Conservation (phyloP, 768 basidiomycete species). For the Xerocomellus dryophilus region DNA sequence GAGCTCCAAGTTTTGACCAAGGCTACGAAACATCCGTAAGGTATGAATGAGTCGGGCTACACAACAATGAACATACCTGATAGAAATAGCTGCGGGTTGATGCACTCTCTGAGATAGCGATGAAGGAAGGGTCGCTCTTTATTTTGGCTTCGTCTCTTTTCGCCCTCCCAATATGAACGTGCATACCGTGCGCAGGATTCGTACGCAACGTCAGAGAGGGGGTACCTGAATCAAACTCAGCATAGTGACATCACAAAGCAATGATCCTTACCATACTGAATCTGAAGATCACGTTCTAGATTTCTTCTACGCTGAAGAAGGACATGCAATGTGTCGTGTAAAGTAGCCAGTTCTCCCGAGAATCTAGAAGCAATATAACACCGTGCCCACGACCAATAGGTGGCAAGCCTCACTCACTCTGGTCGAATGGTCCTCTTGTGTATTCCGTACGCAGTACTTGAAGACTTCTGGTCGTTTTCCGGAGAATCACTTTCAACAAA, state of each 20-base stretch:
- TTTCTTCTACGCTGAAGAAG: constrained; percentile 45
- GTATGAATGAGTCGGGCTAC: background rate
- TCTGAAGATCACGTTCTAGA: constrained; percentile 56
- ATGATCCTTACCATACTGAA: constrained; percentile 46
- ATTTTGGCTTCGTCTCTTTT: constrained; percentile 60
- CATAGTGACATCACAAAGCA: background rate
- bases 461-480: constrained; percentile 10
- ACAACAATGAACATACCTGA: constrained; percentile 39
- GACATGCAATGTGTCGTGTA: constrained; percentile 48
- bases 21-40: constrained; percentile 39
- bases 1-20: constrained; percentile 74
- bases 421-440: constrained; percentile 63
- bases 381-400: background rate
- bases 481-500: constrained; percentile 23
- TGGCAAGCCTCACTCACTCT: constrained; percentile 42
- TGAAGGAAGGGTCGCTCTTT: constrained; percentile 48
- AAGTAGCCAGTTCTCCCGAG: constrained; percentile 46
- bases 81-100: constrained; percentile 70
- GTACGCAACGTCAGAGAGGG: constrained; percentile 73
- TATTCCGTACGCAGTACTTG: constrained; percentile 29
- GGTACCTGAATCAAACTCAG: constrained; percentile 45
- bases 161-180: constrained; percentile 64
- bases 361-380: constrained; percentile 42
- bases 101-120: constrained; percentile 56
- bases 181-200: constrained; percentile 66